Evolutionary conservation across 2,329 filamentous ascomycete species (phyloP).

Genomic region (Nothophaeocryptopus gaeumannii): DNA sequence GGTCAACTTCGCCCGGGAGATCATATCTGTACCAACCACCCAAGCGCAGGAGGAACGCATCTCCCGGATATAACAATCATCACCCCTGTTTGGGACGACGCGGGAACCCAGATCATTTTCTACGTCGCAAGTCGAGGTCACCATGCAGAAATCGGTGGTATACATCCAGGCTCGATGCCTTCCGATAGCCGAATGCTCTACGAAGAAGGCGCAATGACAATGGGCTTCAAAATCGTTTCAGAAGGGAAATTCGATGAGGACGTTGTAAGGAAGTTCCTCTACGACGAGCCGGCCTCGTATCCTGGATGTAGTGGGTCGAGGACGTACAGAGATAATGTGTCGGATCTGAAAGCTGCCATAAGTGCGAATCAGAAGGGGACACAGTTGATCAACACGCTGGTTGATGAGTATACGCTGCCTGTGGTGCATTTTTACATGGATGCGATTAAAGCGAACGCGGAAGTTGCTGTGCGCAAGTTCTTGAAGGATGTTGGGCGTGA

Average conservation of each 20-base stretch:
- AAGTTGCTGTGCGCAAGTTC: conserved; percentile 34
- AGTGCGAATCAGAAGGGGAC: conserved; percentile 38
- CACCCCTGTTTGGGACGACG: conserved; percentile 38
- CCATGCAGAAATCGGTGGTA: conserved; percentile 42
- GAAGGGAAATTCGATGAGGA: conserved; percentile 38
- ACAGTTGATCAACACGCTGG: conserved; percentile 36
- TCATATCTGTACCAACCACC: conserved; percentile 43
- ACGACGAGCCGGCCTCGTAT: conserved; percentile 64
- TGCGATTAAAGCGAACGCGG: conserved; percentile 39
- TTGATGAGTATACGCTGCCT: conserved; percentile 35
- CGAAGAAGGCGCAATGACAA: conserved; percentile 46
- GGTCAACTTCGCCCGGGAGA: conserved; percentile 39
- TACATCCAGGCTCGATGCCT: conserved; percentile 44
- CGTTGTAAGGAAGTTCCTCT: conserved; percentile 45
- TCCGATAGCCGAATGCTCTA: conserved; percentile 43
- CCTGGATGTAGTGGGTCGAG: conserved; percentile 35
- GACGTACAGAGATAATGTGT: conserved; percentile 36
- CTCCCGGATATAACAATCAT: conserved; percentile 45
- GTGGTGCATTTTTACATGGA: conserved; percentile 44
- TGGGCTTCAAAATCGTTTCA: conserved; percentile 20
- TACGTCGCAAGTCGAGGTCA: conserved; percentile 42
- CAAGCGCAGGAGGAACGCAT: conserved; percentile 41
- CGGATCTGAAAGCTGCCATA: conserved; percentile 38
- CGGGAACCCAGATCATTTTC: conserved; percentile 35
- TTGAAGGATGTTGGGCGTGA: conserved; percentile 26